Base-by-base conservation (phyloP, 1,284 basidiomycete genomes). In the Ustilago bromivora region DNA sequence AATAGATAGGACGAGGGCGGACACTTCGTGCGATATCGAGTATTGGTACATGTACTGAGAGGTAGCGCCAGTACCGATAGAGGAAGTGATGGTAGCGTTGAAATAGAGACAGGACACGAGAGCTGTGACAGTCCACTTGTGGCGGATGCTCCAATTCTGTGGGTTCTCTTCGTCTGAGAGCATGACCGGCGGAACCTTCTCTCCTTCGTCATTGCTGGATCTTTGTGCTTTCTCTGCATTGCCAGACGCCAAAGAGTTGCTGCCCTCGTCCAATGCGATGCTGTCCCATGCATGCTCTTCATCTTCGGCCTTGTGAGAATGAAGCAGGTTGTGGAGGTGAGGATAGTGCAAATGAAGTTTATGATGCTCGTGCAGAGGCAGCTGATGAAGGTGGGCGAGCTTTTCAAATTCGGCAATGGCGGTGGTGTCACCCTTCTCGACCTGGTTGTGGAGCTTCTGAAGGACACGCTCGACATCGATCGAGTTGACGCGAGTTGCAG, bases 121-220 rank as follows among this genome's bases (percentile, higher is more conserved):
- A 17, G 62, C 64, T 17, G 78, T 79, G 46, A 52, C 52, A 38
- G 53, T 47, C 78, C 78, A 77, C 40, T 76, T 79, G 41, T 59
- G 59, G 53, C 53, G 28, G 7, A 51, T 40, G 43, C 35, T 40
- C 78, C 78, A 79, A 11, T 71, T 47, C 3, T 52, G 51, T 2
- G 78, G 78, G 55, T 70, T 57, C 47, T 79, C 78, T 10, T 71
- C 51, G n/a, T 66, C 74, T 15, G 68, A 47, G 13, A 79, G 64
- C 32, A 53, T 59, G 9, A 73, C 58, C 13, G 38, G 10, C 5
- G 71, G 64, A 40, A 52, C 51, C 31, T 65, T 61, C 23, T 40
- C 19, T 4, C 28, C 32, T 41, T 43, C 19, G 9, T 31, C n/a
- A 12, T 23, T 8, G 12, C 12, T 17, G 9, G n/a, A 28, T 34